Base-by-base conservation (phyloP, 129 eudicot species). In the Escallonia rubra region DNA sequence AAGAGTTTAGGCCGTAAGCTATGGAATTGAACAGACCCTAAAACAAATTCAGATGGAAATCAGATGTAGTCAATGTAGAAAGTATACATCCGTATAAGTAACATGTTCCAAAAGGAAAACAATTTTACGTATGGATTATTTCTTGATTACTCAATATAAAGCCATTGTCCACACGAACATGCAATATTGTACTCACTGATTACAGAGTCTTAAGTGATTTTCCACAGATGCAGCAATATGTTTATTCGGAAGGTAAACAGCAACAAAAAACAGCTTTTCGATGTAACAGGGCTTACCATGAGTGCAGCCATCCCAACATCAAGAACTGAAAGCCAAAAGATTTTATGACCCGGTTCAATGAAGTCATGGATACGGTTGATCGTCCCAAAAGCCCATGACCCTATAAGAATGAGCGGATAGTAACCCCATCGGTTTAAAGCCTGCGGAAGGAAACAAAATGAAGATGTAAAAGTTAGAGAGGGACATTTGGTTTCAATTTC, bases 321-420 rank as follows among this genome's bases (percentile, higher is more conserved):
- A 82, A 93, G 88, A 78, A 93, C 79, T 43, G 99, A 86, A 54
- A 93, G 93, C 99, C 99, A 93, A 76, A 91, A 87, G 74, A 93
- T 85, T 70, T 84, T 89, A 68, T 89, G 95, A 51, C 84, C 90
- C 4, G 93, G 96, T 71, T 93, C 99, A 55, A 89, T 75, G 59
- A 93, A 79, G 73, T 92, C 96, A 75, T 92, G 98, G 41, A 92
- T 88, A 40, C 96, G 96, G 76, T 92, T 92, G 78, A 92, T 80
- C 42, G 98, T 88, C 76, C 95, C 96, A 40, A 93, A 93, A 79
- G 87, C 87, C 99, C 99, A 93, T n/a, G 99, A 89, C 57, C 96
- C 98, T 59, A 93, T 86, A 54, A 92, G 91, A 80, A 92, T 92
- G 73, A 92, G 91, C 0, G 98, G 96, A 70, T 92, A 88, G 78